A percentile compares a stretch with the other conserved stretches of the same genome.
Evolutionary conservation across 305 asterid species (phyloP).

Genomic region (Fraxinus velutina): DNA sequence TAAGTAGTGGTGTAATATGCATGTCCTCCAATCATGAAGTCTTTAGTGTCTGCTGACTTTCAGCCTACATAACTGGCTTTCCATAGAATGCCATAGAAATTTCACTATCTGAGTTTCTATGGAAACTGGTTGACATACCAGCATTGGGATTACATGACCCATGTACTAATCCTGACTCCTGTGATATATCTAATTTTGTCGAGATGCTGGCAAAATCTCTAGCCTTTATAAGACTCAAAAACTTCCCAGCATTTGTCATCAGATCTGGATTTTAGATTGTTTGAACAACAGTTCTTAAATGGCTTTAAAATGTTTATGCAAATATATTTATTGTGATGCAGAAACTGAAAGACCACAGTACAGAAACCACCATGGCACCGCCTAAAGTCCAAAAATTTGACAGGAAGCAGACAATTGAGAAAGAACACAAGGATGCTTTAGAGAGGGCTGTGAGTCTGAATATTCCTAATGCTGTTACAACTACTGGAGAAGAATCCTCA

Average conservation of each 20-base stretch:
- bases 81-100: background rate
- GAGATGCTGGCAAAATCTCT: background rate
- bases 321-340: constrained; percentile 23
- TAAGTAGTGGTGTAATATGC: background rate
- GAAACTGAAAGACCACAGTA: constrained; percentile 49
- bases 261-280: background rate
- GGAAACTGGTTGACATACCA: background rate
- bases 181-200: too few species aligned
- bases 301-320: constrained; percentile 1
- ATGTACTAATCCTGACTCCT: background rate
- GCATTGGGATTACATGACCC: background rate
- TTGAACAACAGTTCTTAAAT: background rate
- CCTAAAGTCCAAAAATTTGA: constrained; percentile 62
- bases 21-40: background rate
- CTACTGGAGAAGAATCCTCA: constrained; percentile 39
- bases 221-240: background rate
- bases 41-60: background rate
- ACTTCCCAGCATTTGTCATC: background rate
- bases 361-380: constrained; percentile 46
- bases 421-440: constrained; percentile 86
- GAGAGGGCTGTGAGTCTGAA: constrained; percentile 84
- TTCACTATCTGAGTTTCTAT: background rate
- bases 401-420: constrained; percentile 59
- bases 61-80: background rate
- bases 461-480: constrained; percentile 68